phyloP scores from a whole-genome alignment of 2,329 filamentous ascomycete species.

The Mariannaea sp. region DNA sequence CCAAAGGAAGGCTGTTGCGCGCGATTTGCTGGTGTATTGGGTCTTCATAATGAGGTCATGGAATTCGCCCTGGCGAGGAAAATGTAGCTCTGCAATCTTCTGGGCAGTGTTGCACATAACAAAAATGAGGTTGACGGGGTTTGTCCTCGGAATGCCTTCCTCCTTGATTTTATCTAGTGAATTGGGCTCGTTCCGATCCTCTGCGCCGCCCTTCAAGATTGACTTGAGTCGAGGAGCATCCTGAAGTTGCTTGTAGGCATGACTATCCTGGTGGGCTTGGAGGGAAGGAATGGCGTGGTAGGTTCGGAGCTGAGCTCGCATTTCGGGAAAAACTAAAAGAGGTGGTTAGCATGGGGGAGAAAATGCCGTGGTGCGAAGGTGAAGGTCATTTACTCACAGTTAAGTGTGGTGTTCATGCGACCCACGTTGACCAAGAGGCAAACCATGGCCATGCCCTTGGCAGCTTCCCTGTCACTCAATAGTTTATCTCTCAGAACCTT shows the following conservation, averaged over 20 bases:
- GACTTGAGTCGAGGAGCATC: constrained; percentile 96
- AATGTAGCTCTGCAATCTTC: constrained; percentile 92
- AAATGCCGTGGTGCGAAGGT: neutral
- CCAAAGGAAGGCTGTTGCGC: constrained; percentile 91
- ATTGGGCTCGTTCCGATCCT: constrained; percentile 83
- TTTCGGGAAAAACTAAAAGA: constrained; percentile 91
- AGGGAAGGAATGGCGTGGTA: constrained; percentile 98
- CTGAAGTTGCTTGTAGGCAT: constrained; percentile 96
- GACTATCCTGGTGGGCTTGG: constrained; percentile 91
- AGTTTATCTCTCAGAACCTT: constrained; percentile 98
- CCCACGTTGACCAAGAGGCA: constrained; percentile 96
- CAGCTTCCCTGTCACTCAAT: constrained; percentile 85
- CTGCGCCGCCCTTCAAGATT: constrained; percentile 93
- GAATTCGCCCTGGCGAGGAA: constrained; percentile 83
- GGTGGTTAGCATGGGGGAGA: constrained; percentile 23
- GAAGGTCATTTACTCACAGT: constrained; percentile 76
- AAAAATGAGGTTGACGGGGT: constrained; percentile 97
- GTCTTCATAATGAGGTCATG: constrained; percentile 96
- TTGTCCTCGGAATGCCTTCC: constrained; percentile 71
- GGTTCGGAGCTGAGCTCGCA: constrained; percentile 95
- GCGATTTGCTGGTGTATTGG: constrained; percentile 77
- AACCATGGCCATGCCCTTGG: constrained; percentile 99
- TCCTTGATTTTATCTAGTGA: constrained; percentile 82
- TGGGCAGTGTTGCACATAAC: constrained; percentile 87
- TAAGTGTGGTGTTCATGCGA: constrained; percentile 97